Evolutionary conservation across 495 filamentous ascomycete genomes (phyloP).

Genomic region (Aspergillus heteromorphus): DNA sequence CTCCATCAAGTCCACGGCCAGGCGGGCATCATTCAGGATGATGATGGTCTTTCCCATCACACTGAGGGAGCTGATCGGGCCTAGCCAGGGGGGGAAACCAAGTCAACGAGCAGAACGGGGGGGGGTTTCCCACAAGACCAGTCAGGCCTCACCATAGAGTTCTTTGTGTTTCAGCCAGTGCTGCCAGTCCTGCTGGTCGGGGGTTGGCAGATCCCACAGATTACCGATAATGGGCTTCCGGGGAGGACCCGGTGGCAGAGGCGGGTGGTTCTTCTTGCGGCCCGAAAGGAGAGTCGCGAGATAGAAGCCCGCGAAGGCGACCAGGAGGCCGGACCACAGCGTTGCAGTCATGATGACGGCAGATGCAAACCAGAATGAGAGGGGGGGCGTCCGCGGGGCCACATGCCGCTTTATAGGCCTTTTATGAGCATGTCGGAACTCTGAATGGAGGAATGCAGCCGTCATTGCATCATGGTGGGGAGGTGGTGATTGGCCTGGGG

Average conservation of each 20-base stretch:
- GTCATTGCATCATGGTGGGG: no score
- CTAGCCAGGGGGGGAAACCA: no score
- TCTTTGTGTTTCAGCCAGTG: conserved; percentile 51
- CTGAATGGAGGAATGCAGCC: no score
- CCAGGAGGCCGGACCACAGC: not conserved
- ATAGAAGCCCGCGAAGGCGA: not conserved
- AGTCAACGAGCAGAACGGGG: no score
- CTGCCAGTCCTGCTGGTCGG: conserved; percentile 33
- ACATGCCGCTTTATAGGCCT: no score
- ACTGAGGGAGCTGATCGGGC: conserved; percentile 45
- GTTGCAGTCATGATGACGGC: not conserved
- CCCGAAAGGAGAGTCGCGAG: not conserved
- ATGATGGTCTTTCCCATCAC: conserved; percentile 42
- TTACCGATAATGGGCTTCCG: conserved; percentile 43
- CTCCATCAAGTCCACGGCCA: conserved; percentile 40
- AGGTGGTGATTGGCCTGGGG: no score
- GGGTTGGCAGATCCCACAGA: conserved; percentile 38
- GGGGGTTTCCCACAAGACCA: not conserved
- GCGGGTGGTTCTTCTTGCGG: not conserved
- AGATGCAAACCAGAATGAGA: not conserved
- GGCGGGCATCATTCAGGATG: conserved; percentile 39
- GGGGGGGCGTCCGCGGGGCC: no score
- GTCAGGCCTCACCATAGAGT: conserved; percentile 29
- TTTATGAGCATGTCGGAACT: no score
- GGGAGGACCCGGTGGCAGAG: conserved; percentile 44